These are phyloP conservation scores for Diutina siamensis DNA, from an alignment of 1,139 yeast species.

Conservation along the genomic window DNA sequence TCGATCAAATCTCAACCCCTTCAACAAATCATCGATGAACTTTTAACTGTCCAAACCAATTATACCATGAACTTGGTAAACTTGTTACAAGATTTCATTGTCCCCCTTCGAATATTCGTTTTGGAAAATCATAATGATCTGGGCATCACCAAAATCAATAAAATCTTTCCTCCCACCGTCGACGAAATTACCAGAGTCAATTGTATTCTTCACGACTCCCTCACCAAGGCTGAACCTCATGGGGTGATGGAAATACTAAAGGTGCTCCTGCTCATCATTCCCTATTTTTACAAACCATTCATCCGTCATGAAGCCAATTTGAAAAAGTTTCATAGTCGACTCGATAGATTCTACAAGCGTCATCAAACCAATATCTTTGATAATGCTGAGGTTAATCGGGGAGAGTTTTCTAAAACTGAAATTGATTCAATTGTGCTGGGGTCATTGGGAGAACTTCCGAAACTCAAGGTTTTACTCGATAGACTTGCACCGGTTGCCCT, in stretches of 20 bases:
- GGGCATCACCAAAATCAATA: constrained; percentile 54
- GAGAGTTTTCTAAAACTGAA: constrained; percentile 34
- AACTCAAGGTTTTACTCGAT: constrained; percentile 53
- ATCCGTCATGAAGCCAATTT: constrained; percentile 83
- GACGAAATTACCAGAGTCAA: constrained; percentile 88
- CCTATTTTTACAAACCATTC: constrained; percentile 85
- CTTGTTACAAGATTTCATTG: constrained; percentile 64
- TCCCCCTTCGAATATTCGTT: constrained; percentile 66
- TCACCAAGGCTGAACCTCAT: constrained; percentile 50
- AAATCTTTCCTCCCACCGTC: constrained; percentile 84
- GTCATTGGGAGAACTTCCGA: constrained; percentile 54
- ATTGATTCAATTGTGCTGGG: constrained; percentile 61
- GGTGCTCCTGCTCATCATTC: constrained; percentile 71
- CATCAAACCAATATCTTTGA: constrained; percentile 24
- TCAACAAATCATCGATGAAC: constrained; percentile 50
- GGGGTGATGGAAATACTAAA: constrained; percentile 67
- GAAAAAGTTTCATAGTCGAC: constrained; percentile 19
- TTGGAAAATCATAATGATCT: constrained; percentile 32
- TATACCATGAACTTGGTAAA: constrained; percentile 62
- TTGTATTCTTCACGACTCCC: constrained; percentile 68
- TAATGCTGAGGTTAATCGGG: constrained; percentile 20
- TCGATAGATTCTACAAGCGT: constrained; percentile 40
- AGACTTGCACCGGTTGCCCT: constrained; percentile 19
- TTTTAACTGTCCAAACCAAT: constrained; percentile 59
- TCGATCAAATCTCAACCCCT: constrained; percentile 13